A percentile compares a stretch with the other conserved stretches of the same genome.
Evolutionary conservation across 179 eudicot species (phyloP).

Genomic region (Dionaea muscipula): DNA sequence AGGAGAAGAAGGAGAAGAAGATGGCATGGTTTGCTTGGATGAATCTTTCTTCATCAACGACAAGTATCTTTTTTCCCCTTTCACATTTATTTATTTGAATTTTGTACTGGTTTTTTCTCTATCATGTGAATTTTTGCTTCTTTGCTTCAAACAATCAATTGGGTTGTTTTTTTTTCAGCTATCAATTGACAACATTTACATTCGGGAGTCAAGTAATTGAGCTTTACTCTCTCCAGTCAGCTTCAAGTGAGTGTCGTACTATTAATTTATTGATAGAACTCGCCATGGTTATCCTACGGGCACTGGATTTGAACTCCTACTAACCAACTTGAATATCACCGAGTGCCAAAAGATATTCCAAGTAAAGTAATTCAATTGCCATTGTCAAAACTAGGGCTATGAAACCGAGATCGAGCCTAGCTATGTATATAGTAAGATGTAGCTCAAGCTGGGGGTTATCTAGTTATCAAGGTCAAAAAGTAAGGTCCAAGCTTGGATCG

Average conservation of each 20-base stretch:
- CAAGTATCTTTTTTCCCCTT: constrained; percentile 28
- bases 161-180: constrained; percentile 34
- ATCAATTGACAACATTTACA: constrained; percentile 63
- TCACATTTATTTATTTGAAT: not conserved
- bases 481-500: too few relatives aligned
- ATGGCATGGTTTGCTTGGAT: constrained; percentile 52
- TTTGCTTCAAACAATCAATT: not conserved
- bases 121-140: not conserved
- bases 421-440: too few relatives aligned
- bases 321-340: too few relatives aligned
- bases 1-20: constrained; percentile 20
- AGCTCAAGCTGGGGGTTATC: too few relatives aligned
- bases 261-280: too few relatives aligned
- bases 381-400: too few relatives aligned
- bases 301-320: too few relatives aligned
- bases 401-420: too few relatives aligned
- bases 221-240: constrained; percentile 71
- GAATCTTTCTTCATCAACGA: constrained; percentile 77
- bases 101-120: not conserved
- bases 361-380: too few relatives aligned
- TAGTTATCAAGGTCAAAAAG: too few relatives aligned
- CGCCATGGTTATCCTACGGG: too few relatives aligned
- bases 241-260: constrained; percentile 55
- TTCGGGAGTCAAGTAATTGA: constrained; percentile 80
- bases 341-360: too few relatives aligned